Evolutionary conservation across 176 grass and related monocot genomes (phyloP).

Genomic region (Zea mays): Zm-B73-REFERENCE-NAM-5.0 NC_050098.1:209603501-209604000

Average conservation of each 20-base stretch:
- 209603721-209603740: slow-evolving; percentile 7
- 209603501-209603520: slow-evolving; percentile 27
- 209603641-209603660: slow-evolving; percentile 41
- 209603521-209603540: slow-evolving; percentile 35
- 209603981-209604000: no score
- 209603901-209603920: no score
- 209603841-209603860: no score
- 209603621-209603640: slow-evolving; percentile 4
- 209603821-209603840: no score
- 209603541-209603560: slow-evolving; percentile 26
- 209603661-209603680: neutral
- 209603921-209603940: no score
- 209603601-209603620: slow-evolving; percentile 56
- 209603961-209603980: no score
- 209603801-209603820: neutral
- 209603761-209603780: slow-evolving; percentile 35
- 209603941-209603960: no score
- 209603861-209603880: no score
- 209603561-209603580: neutral
- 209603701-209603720: slow-evolving; percentile 36
- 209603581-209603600: neutral
- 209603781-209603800: neutral
- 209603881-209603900: no score
- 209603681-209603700: slow-evolving; percentile 25
- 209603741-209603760: slow-evolving; percentile 42